A percentile compares a stretch with the other conserved stretches of the same genome.
Conservation (phyloP, 2,329 filamentous ascomycete genomes). For the Aspergillus ruber region DNA sequence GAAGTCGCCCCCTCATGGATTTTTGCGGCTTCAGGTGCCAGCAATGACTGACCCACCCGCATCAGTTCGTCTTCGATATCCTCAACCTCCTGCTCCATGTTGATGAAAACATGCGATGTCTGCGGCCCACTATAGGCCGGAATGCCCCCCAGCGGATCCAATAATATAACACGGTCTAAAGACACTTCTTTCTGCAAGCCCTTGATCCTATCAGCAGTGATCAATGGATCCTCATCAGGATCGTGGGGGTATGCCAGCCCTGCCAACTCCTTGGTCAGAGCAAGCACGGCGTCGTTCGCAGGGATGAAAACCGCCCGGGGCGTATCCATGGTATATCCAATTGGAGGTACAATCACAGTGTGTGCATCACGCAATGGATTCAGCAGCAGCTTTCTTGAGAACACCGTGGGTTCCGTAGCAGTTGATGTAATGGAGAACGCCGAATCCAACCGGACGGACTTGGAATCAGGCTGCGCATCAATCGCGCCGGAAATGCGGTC, state of each 20-base stretch:
- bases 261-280: slow-evolving; percentile 68
- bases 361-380: slow-evolving; percentile 61
- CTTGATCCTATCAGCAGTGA: slow-evolving; percentile 33
- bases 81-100: slow-evolving; percentile 82
- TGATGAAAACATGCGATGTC: slow-evolving; percentile 75
- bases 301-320: slow-evolving; percentile 44
- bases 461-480: slow-evolving; percentile 60
- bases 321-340: slow-evolving; percentile 52
- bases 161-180: slow-evolving; percentile 78
- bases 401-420: slow-evolving; percentile 25
- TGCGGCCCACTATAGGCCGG: slow-evolving; percentile 58
- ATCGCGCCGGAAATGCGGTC: slow-evolving; percentile 69
- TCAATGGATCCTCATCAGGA: slow-evolving; percentile 39
- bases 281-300: slow-evolving; percentile 63
- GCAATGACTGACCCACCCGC: slow-evolving; percentile 16
- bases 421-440: slow-evolving; percentile 37
- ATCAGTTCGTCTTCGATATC: slow-evolving; percentile 59
- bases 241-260: slow-evolving; percentile 51
- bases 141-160: slow-evolving; percentile 81
- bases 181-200: slow-evolving; percentile 49
- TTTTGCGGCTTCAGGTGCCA: slow-evolving; percentile 13
- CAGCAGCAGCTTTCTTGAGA: slow-evolving; percentile 51
- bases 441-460: slow-evolving; percentile 62
- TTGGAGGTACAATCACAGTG: slow-evolving; percentile 62
- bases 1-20: slow-evolving; percentile 10